Percentiles rank a stretch among this genome's conserved stretches.
Conservation (phyloP, 73 alveolate genomes). For the Halteria grandinella region DNA sequence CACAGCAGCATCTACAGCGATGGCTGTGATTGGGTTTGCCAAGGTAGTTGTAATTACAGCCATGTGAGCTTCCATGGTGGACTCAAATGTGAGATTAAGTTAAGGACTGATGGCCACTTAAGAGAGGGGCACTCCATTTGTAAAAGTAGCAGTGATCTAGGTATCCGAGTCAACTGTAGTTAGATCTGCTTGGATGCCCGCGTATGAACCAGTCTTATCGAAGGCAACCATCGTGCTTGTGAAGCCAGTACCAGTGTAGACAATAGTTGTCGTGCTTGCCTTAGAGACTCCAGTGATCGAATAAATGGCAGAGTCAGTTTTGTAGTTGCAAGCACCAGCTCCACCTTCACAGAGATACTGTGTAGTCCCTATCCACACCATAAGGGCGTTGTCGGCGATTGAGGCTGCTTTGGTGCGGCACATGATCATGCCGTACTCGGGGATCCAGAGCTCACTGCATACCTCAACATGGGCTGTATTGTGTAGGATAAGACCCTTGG, state of each 20-base stretch:
- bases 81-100: not conserved
- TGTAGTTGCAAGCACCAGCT: too few relatives aligned
- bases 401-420: slow-evolving; percentile 25
- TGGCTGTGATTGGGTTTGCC: not conserved
- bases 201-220: too few relatives aligned
- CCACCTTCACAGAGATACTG: not conserved
- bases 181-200: slow-evolving; percentile 1
- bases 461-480: too few relatives aligned
- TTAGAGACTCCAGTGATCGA: too few relatives aligned
- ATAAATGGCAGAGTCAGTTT: too few relatives aligned
- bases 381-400: not conserved
- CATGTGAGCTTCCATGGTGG: slow-evolving; percentile 18
- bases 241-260: too few relatives aligned
- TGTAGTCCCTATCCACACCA: not conserved
- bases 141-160: slow-evolving; percentile 4
- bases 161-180: slow-evolving; percentile 5
- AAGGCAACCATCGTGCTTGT: too few relatives aligned
- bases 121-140: slow-evolving; percentile 10
- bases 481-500: too few relatives aligned
- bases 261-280: too few relatives aligned
- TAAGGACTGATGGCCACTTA: not conserved
- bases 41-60: not conserved
- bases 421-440: not conserved
- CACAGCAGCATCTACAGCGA: too few relatives aligned
- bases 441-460: too few relatives aligned